These are phyloP conservation scores for Claviceps citrina DNA, from an alignment of 2,329 filamentous ascomycete genomes.

Conservation along the genomic window DNA sequence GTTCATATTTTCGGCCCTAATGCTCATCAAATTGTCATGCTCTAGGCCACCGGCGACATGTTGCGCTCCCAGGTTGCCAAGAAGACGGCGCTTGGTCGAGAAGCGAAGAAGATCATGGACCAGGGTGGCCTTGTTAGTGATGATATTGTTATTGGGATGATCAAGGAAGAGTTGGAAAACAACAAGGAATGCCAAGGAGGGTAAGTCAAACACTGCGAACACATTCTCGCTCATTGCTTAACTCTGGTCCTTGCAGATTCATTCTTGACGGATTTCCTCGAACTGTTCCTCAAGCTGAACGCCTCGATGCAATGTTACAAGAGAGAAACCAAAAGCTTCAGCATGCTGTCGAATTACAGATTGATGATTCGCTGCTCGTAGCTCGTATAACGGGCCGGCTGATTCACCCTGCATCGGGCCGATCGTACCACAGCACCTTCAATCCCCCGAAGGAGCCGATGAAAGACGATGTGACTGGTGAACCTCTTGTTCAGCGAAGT, in stretches of 20 bases:
- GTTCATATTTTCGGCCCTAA: background rate
- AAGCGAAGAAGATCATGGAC: slow-evolving; percentile 99
- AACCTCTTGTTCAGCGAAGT: slow-evolving; percentile 87
- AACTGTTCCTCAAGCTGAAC: slow-evolving; percentile 87
- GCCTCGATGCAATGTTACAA: slow-evolving; percentile 81
- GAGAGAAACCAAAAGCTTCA: slow-evolving; percentile 70
- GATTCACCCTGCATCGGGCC: slow-evolving; percentile 87
- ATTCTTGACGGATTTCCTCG: slow-evolving; percentile 98
- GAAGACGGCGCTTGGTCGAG: slow-evolving; percentile 84
- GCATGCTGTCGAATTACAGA: slow-evolving; percentile 91
- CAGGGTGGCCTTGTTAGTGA: slow-evolving; percentile 93
- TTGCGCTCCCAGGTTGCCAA: slow-evolving; percentile 94
- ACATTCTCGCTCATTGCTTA: background rate
- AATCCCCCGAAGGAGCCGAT: slow-evolving; percentile 89
- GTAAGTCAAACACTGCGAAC: slow-evolving; percentile 34
- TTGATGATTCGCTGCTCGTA: slow-evolving; percentile 86
- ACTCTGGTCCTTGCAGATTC: slow-evolving; percentile 45
- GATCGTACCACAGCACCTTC: slow-evolving; percentile 97
- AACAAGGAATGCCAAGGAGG: slow-evolving; percentile 95
- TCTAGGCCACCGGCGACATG: slow-evolving; percentile 94
- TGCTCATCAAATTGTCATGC: background rate
- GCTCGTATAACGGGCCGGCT: slow-evolving; percentile 92
- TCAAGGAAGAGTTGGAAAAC: slow-evolving; percentile 86
- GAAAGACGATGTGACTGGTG: slow-evolving; percentile 93
- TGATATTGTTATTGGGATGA: slow-evolving; percentile 99